Evolutionary conservation across 148 eudicot genomes (phyloP).

Genomic region (Nepenthes mirabilis): DNA sequence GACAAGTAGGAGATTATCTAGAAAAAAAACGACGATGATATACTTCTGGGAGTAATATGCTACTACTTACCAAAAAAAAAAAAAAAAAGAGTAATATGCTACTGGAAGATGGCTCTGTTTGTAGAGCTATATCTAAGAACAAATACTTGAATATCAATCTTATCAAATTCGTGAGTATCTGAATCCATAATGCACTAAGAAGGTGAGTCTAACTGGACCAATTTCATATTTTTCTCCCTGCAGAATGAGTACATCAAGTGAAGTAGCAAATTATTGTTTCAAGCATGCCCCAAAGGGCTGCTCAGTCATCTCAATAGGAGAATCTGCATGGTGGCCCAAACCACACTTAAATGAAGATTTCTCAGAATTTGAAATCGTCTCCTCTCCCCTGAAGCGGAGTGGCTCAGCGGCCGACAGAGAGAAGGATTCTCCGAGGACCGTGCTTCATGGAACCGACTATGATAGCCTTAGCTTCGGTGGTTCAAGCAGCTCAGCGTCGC

Average conservation of each 20-base stretch:
- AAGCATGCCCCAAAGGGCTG: slow-evolving; percentile 57
- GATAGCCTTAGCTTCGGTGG: slow-evolving; percentile 27
- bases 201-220: too few relatives aligned
- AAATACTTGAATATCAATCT: too few relatives aligned
- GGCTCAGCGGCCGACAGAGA: neutral
- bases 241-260: slow-evolving; percentile 7
- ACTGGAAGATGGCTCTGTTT: too few relatives aligned
- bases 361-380: slow-evolving; percentile 7
- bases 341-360: slow-evolving; percentile 9
- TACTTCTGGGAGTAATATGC: too few relatives aligned
- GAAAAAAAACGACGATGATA: too few relatives aligned
- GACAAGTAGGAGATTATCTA: too few relatives aligned
- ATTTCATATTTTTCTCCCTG: neutral
- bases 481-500: slow-evolving; percentile 21
- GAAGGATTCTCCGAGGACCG: slow-evolving; percentile 13
- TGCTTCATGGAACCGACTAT: slow-evolving; percentile 20
- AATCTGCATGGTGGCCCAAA: neutral
- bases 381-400: slow-evolving; percentile 5
- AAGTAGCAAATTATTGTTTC: slow-evolving; percentile 32
- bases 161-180: too few relatives aligned
- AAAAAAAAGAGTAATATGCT: too few relatives aligned
- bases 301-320: slow-evolving; percentile 46
- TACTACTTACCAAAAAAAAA: too few relatives aligned
- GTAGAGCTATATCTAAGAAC: too few relatives aligned
- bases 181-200: too few relatives aligned